These are phyloP conservation scores for Phytophthora multivora DNA, from an alignment of 352 stramenopile species.

Conservation along the genomic window DNA sequence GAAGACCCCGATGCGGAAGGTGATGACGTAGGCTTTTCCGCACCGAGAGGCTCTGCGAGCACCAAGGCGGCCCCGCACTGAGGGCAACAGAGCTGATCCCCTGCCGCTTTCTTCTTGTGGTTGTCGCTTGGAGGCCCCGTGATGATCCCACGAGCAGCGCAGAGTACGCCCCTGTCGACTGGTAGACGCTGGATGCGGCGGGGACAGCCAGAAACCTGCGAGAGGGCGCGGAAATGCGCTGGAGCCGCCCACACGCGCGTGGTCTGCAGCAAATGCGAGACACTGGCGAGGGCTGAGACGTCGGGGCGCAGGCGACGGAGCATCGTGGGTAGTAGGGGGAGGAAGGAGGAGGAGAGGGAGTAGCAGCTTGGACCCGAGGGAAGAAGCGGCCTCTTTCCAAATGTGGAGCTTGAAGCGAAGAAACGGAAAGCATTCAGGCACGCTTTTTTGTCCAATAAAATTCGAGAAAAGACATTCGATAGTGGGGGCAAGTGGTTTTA, in stretches of 20 bases:
- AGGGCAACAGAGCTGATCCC: constrained; percentile 60
- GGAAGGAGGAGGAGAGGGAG: background rate
- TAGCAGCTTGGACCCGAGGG: background rate
- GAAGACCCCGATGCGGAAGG: background rate
- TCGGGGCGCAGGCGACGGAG: constrained; percentile 27
- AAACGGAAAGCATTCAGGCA: constrained; percentile 23
- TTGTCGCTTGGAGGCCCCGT: constrained; percentile 21
- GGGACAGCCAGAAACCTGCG: constrained; percentile 3
- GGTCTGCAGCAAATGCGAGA: constrained; percentile 23
- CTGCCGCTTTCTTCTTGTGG: constrained; percentile 23
- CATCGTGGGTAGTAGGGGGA: constrained; percentile 13
- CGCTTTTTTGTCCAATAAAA: constrained; percentile 20
- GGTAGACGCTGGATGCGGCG: background rate
- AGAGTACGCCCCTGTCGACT: background rate
- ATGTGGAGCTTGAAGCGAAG: constrained; percentile 24
- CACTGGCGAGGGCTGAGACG: constrained; percentile 3
- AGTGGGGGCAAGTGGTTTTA: background rate
- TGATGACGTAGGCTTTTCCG: constrained; percentile 35
- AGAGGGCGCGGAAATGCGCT: constrained; percentile 17
- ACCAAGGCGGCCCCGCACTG: constrained; percentile 66
- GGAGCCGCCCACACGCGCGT: constrained; percentile 3
- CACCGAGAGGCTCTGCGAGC: constrained; percentile 42
- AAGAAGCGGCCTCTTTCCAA: constrained; percentile 20
- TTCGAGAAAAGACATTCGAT: background rate
- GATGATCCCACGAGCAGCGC: constrained; percentile 5